phyloP scores from a whole-genome alignment of 352 stramenopile species.

The Phytophthora constricta region DNA sequence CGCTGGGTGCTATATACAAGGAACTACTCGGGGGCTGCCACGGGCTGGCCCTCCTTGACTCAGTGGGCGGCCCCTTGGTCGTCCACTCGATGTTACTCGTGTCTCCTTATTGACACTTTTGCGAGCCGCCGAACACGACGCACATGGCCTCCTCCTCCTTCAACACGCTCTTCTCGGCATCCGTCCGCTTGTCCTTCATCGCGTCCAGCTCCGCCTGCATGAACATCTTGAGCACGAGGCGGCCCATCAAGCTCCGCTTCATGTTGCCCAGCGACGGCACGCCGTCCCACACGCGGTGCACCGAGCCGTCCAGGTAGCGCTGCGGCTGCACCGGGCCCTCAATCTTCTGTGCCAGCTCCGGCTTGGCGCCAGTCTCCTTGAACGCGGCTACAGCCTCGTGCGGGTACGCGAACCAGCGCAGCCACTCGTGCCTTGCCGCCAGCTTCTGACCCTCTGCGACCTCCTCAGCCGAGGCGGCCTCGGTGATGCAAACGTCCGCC shows the following conservation, averaged over 20 bases:
- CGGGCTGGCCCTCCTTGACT: constrained; percentile 3
- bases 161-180: constrained; percentile 31
- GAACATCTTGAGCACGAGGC: constrained; percentile 36
- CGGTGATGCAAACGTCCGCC: constrained; percentile 30
- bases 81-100: too few species aligned
- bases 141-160: constrained; percentile 40
- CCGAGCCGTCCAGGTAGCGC: constrained; percentile 29
- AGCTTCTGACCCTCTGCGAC: constrained; percentile 30
- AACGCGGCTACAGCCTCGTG: constrained; percentile 35
- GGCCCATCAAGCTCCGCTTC: constrained; percentile 34
- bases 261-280: constrained; percentile 31
- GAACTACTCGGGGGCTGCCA: constrained; percentile 1
- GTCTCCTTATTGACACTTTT: constrained; percentile 35
- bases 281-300: constrained; percentile 29
- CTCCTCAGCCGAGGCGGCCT: constrained; percentile 19
- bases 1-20: constrained; percentile 31
- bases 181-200: constrained; percentile 41
- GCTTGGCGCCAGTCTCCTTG: constrained; percentile 30
- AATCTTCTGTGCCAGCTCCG: constrained; percentile 30
- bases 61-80: constrained; percentile 5
- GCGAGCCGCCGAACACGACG: constrained; percentile 34
- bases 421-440: constrained; percentile 26
- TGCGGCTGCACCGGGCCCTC: constrained; percentile 42
- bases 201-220: constrained; percentile 38
- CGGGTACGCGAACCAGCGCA: constrained; percentile 52